Evolutionary conservation across 345 rosid genomes (phyloP), one percentile per base, ranked within the genome.

Genomic region (Brassica cretica): DNA sequence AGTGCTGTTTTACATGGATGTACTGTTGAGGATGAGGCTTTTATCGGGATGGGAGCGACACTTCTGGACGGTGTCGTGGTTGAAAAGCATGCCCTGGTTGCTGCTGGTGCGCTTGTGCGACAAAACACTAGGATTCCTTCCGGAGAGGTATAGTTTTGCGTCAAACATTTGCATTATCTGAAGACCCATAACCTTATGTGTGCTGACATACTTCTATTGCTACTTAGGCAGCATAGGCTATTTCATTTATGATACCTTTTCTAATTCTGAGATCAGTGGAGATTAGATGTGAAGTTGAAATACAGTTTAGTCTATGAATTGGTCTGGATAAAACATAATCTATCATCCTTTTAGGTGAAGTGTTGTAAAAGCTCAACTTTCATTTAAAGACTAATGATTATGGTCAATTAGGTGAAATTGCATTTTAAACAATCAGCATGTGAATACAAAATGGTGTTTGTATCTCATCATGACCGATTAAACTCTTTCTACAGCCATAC

Each of bases 1-100:
- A 88, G 97, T 84, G 97, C 93, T 82, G 91, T 94, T 86, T 82
- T 94, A 72, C 97, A 94, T 89, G 98, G 98, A 33, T 94, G 97
- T 85, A 90, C 89, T 66, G 91, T 92, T 73, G 97, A 92, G 86
- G 93, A 94, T 77, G 95, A 92, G 77, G 86, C 93, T 55, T 90
- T 92, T 78, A 90, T 92, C 19, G 97, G 98, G 16, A 92, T 90
- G 97, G 95, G 98, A 35, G 97, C 97, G 32, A 91, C 90, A 39
- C 84, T 94, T 65, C 95, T 94, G 80, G 97, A 94, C 46, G 97
- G 97, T 55, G 97, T 82, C 55, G 90, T 92, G 66, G 93, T 94
- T 70, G 93, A 90, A 84, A 91, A 89, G 84, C 88, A 92, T 86
- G 90, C 82, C 27, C 89, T 94, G 93, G 92, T 94, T 84, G 95